Conservation (phyloP, 1,139 yeast species). For the Yamadazyma friedrichii region DNA sequence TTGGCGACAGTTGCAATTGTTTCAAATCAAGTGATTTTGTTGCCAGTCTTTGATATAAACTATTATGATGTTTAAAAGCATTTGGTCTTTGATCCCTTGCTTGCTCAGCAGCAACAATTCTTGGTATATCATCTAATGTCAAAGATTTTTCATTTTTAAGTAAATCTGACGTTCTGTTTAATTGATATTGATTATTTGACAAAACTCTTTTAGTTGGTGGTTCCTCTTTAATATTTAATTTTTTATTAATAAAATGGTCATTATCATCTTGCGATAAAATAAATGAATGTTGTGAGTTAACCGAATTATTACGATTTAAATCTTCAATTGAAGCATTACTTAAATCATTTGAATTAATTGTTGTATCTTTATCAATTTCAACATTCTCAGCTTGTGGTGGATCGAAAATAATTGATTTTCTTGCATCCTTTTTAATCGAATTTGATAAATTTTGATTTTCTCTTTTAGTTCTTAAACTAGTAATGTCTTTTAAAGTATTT, state of each 20-base stretch:
- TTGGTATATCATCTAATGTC: constrained; percentile 92
- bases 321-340: constrained; percentile 11
- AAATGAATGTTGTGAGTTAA: constrained; percentile 21
- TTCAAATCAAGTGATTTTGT: constrained; percentile 23
- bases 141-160: constrained; percentile 80
- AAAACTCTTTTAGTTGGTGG: constrained; percentile 28
- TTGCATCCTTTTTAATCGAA: constrained; percentile 49
- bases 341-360: constrained; percentile 17
- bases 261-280: constrained; percentile 25
- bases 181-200: constrained; percentile 29
- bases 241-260: constrained; percentile 36
- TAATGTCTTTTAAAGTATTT: constrained; percentile 73
- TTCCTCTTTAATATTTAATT: constrained; percentile 46
- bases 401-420: constrained; percentile 45
- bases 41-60: constrained; percentile 37
- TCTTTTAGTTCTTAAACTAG: constrained; percentile 71
- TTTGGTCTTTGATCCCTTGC: constrained; percentile 90
- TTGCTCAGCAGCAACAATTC: constrained; percentile 96
- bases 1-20: constrained; percentile 7
- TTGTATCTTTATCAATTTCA: constrained; percentile 12
- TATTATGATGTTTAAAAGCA: constrained; percentile 71
- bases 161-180: constrained; percentile 61
- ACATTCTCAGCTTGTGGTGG: constrained; percentile 55
- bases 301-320: constrained; percentile 11
- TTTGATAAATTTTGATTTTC: constrained; percentile 64